phyloP scores from a whole-genome alignment of 2,329 filamentous ascomycete species.

The Pseudocercospora ulei region DNA sequence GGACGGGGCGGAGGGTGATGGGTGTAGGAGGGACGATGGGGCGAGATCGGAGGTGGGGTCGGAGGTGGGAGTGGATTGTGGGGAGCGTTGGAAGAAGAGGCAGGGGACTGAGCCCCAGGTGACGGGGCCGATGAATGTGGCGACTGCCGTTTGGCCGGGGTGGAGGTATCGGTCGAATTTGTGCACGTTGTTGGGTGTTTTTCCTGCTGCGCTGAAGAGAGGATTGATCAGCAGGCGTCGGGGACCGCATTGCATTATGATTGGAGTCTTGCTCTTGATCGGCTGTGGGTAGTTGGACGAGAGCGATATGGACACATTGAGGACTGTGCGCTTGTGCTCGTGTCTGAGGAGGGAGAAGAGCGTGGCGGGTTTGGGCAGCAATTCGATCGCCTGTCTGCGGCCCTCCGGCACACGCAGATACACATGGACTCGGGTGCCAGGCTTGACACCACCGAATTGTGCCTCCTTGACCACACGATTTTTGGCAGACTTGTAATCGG shows the following conservation, averaged over 20 bases:
- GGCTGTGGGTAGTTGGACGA: conserved; percentile 65
- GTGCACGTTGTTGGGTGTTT: conserved; percentile 91
- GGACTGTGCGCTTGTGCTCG: conserved; percentile 83
- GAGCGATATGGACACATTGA: conserved; percentile 84
- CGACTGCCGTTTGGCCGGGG: conserved; percentile 79
- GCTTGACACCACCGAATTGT: conserved; percentile 72
- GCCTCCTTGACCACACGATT: conserved; percentile 70
- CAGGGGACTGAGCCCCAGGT: conserved; percentile 89
- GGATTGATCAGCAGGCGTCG: conserved; percentile 81
- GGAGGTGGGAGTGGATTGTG: conserved; percentile 36
- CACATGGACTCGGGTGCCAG: conserved; percentile 74
- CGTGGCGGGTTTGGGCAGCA: conserved; percentile 53
- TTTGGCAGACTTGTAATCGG: conserved; percentile 79
- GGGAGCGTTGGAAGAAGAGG: conserved; percentile 67
- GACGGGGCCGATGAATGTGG: conserved; percentile 78
- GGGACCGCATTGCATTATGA: conserved; percentile 84
- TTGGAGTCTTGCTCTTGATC: conserved; percentile 81
- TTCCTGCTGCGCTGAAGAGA: conserved; percentile 78
- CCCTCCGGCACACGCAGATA: conserved; percentile 51
- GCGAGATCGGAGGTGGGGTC: conserved; percentile 38
- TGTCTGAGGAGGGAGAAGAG: conserved; percentile 83
- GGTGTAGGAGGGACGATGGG: conserved; percentile 25
- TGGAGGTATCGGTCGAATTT: conserved; percentile 91
- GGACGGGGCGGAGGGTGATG: background rate
- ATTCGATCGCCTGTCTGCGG: conserved; percentile 45